Evolutionary conservation across 2,329 filamentous ascomycete species (phyloP).

Genomic region (Penicillium sp.): DNA sequence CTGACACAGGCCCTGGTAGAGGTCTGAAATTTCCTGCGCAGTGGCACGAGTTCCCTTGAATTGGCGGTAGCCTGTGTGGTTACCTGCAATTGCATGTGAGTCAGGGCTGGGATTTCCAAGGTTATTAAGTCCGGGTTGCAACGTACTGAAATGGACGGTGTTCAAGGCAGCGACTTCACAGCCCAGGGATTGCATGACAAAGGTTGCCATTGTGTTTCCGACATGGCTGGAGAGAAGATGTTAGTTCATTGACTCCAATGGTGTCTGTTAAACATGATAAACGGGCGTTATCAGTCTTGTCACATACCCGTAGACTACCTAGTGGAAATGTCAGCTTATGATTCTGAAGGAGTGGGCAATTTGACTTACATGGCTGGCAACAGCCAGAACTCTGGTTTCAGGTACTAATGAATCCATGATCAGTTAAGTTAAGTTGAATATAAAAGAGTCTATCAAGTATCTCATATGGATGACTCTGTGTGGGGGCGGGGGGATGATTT

Average conservation of each 20-base stretch:
- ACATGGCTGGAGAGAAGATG: slow-evolving; percentile 67
- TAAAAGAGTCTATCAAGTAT: slow-evolving; percentile 1
- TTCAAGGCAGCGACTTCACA: slow-evolving; percentile 94
- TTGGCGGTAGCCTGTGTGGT: slow-evolving; percentile 89
- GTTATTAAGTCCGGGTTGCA: neutral
- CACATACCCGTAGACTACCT: slow-evolving; percentile 38
- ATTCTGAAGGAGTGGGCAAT: slow-evolving; percentile 35
- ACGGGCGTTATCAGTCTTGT: slow-evolving; percentile 1
- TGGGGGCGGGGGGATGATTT: slow-evolving; percentile 14
- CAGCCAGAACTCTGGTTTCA: slow-evolving; percentile 72
- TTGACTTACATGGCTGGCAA: slow-evolving; percentile 82
- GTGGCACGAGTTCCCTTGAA: slow-evolving; percentile 81
- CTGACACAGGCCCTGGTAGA: slow-evolving; percentile 81
- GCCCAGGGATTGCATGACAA: slow-evolving; percentile 88
- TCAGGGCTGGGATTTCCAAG: neutral
- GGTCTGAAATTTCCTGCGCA: slow-evolving; percentile 75
- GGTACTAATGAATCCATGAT: slow-evolving; percentile 50
- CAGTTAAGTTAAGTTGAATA: slow-evolving; percentile 11
- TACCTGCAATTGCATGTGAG: slow-evolving; percentile 57
- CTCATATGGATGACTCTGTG: neutral
- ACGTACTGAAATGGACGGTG: slow-evolving; percentile 93
- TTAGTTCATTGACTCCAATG: slow-evolving; percentile 12
- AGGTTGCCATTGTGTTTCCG: slow-evolving; percentile 94
- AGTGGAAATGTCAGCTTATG: slow-evolving; percentile 13
- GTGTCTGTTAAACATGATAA: slow-evolving; percentile 7